These are phyloP conservation scores for Mycena rebaudengoi DNA, from an alignment of 768 basidiomycete genomes.

Conservation along the genomic window DNA sequence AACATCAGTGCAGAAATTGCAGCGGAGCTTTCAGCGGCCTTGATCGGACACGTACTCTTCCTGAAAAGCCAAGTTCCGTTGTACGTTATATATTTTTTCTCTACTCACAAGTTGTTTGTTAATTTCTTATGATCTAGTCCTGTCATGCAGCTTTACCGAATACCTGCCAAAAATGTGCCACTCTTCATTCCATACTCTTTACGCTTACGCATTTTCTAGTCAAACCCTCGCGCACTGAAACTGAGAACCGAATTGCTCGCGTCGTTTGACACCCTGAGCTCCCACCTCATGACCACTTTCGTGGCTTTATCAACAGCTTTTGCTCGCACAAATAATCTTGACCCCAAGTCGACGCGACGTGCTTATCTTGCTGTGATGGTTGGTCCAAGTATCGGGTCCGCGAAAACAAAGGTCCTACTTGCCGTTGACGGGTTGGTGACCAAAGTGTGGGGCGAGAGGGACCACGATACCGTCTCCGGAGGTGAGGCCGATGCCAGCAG, in stretches of 20 bases:
- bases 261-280: slow-evolving; percentile 75
- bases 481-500: slow-evolving; percentile 33
- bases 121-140: slow-evolving; percentile 57
- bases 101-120: not conserved
- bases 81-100: slow-evolving; percentile 51
- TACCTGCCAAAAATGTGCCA: slow-evolving; percentile 57
- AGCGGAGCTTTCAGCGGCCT: slow-evolving; percentile 65
- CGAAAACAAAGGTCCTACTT: slow-evolving; percentile 68
- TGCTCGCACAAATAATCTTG: slow-evolving; percentile 40
- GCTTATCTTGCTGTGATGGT: slow-evolving; percentile 71
- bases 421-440: slow-evolving; percentile 72
- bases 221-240: slow-evolving; percentile 59
- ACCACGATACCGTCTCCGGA: slow-evolving; percentile 34
- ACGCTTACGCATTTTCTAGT: slow-evolving; percentile 33
- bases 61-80: slow-evolving; percentile 83
- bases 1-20: slow-evolving; percentile 66
- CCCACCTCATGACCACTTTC: slow-evolving; percentile 80
- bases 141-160: slow-evolving; percentile 66
- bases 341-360: slow-evolving; percentile 25
- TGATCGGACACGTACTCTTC: slow-evolving; percentile 77
- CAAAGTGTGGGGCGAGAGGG: slow-evolving; percentile 49
- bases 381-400: slow-evolving; percentile 69
- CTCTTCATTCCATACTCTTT: not conserved
- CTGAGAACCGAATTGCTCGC: slow-evolving; percentile 68
- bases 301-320: slow-evolving; percentile 75